phyloP scores from a whole-genome alignment of 1,284 basidiomycete genomes.

The Vanrija sp. region DNA sequence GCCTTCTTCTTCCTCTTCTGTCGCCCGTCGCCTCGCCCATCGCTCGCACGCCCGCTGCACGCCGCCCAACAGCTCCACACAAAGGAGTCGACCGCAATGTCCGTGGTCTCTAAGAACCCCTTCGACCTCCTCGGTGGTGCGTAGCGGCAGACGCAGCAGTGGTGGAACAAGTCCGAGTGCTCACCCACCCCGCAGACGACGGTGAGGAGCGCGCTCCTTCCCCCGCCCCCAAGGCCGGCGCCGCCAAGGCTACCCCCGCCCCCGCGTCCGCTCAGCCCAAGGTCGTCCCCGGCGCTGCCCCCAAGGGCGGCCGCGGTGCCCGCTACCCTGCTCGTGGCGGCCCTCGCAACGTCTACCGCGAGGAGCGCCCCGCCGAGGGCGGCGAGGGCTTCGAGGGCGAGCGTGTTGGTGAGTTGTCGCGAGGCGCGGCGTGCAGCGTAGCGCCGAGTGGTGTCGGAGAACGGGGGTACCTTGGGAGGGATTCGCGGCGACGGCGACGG shows the following conservation, averaged over 20 bases:
- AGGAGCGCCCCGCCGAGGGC: conserved; percentile 26
- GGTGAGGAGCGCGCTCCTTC: conserved; percentile 30
- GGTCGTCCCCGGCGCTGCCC: conserved; percentile 35
- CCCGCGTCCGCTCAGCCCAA: conserved; percentile 28
- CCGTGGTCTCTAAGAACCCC: conserved; percentile 50
- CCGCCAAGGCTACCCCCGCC: conserved; percentile 19
- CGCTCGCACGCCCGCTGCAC: too few species aligned
- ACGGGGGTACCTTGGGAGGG: too few species aligned
- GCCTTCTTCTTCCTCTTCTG: too few species aligned
- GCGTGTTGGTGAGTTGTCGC: conserved; percentile 42
- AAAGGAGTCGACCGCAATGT: conserved; percentile 40
- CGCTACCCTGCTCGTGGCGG: conserved; percentile 41
- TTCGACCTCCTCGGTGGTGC: conserved; percentile 51
- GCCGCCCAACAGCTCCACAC: conserved; percentile 11
- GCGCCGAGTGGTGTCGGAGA: too few species aligned
- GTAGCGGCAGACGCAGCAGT: conserved; percentile 12
- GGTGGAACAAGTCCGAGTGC: too few species aligned
- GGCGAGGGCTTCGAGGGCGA: conserved; percentile 47
- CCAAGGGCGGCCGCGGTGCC: conserved; percentile 26
- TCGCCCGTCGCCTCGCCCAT: background rate
- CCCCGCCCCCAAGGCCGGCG: conserved; percentile 32
- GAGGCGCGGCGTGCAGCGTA: too few species aligned
- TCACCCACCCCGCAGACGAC: conserved; percentile 29
- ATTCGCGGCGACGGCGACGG: too few species aligned
- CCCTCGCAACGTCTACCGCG: conserved; percentile 36